phyloP scores from a whole-genome alignment of 129 eudicot genomes.

The Ambrosia trifida region DNA sequence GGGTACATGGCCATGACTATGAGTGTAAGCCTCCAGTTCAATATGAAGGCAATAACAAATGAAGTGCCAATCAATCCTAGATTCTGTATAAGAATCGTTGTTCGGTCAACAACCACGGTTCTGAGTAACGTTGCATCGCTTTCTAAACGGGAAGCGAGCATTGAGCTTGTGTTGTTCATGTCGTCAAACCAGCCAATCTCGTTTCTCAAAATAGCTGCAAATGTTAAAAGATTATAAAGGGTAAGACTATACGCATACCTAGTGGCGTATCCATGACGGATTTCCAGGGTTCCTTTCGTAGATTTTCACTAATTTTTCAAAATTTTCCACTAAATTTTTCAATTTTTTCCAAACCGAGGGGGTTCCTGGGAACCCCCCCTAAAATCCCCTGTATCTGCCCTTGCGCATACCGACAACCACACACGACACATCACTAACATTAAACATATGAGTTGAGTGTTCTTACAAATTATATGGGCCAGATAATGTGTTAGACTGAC shows the following conservation, averaged over 20 bases:
- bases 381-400: too few relatives aligned
- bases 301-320: too few relatives aligned
- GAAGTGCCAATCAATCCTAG: constrained; percentile 81
- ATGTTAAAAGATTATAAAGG: constrained; percentile 9
- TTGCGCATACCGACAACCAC: too few relatives aligned
- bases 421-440: too few relatives aligned
- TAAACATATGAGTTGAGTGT: too few relatives aligned
- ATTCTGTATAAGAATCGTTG: constrained; percentile 84
- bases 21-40: constrained; percentile 93
- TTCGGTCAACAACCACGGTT: constrained; percentile 83
- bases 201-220: constrained; percentile 88
- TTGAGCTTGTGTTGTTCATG: constrained; percentile 81
- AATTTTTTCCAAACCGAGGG: too few relatives aligned
- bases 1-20: constrained; percentile 93
- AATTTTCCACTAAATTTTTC: too few relatives aligned
- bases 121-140: constrained; percentile 87
- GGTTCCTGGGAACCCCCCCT: too few relatives aligned
- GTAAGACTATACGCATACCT: neutral
- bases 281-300: too few relatives aligned
- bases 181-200: constrained; percentile 98
- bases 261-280: too few relatives aligned
- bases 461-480: too few relatives aligned
- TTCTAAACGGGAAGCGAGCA: constrained; percentile 93
- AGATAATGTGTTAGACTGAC: too few relatives aligned
- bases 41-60: constrained; percentile 80